A percentile compares a stretch with the other conserved stretches of the same genome.
Conservation (phyloP, 495 filamentous ascomycete genomes). For the Tuber microsphaerosporum region DNA sequence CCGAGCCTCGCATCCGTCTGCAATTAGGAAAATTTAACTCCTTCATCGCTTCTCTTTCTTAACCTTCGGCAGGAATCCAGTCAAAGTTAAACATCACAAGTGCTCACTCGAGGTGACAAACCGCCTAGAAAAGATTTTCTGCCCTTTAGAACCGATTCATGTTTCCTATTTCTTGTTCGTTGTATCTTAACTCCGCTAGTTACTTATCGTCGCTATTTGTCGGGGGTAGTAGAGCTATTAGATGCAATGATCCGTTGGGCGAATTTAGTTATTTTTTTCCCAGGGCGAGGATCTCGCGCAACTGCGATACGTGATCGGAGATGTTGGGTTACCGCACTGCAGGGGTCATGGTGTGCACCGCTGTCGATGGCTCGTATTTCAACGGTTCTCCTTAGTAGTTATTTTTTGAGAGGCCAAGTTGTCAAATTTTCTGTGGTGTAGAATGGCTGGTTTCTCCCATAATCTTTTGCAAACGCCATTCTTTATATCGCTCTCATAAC, state of each 20-base stretch:
- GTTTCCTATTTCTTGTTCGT: background rate
- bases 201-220: background rate
- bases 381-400: background rate
- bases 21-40: background rate
- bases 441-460: background rate
- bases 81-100: background rate
- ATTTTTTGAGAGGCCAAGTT: background rate
- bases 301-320: background rate
- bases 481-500: background rate
- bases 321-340: background rate
- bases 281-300: background rate
- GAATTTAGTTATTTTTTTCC: background rate
- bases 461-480: background rate
- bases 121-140: background rate
- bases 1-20: no score
- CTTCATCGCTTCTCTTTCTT: background rate
- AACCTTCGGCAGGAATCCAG: background rate
- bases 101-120: background rate
- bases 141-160: no score
- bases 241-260: background rate
- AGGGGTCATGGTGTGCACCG: background rate
- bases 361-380: background rate
- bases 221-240: background rate
- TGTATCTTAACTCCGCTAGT: background rate
- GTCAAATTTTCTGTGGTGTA: background rate